Percentiles rank a stretch among this genome's conserved stretches.
phyloP scores from a whole-genome alignment of 768 basidiomycete genomes.

The Lactarius trivialis region DNA sequence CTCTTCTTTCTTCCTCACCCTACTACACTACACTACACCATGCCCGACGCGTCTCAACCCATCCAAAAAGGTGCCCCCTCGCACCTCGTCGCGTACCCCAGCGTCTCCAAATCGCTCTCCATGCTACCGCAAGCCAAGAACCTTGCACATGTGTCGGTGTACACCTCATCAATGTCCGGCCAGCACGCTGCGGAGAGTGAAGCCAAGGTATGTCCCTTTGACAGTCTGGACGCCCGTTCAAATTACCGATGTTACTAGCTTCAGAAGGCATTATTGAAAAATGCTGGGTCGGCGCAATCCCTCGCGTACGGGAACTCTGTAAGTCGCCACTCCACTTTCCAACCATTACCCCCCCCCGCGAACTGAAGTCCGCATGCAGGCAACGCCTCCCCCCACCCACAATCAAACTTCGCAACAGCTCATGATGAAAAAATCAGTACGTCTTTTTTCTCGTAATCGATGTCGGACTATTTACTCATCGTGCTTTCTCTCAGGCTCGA shows the following conservation, averaged over 20 bases:
- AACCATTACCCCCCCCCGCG: not conserved
- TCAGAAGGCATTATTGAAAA: slow-evolving; percentile 54
- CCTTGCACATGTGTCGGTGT: slow-evolving; percentile 57
- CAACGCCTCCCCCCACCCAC: slow-evolving; percentile 22
- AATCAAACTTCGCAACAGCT: slow-evolving; percentile 27
- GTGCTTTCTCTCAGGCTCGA: slow-evolving; percentile 16
- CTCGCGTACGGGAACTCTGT: slow-evolving; percentile 24
- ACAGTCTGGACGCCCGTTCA: not conserved
- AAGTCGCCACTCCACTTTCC: slow-evolving; percentile 10
- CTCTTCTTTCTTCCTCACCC: slow-evolving; percentile 5
- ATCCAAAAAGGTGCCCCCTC: slow-evolving; percentile 32
- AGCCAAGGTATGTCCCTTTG: slow-evolving; percentile 49
- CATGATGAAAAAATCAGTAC: slow-evolving; percentile 33
- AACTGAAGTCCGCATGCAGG: slow-evolving; percentile 18
- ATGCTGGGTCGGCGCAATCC: slow-evolving; percentile 29
- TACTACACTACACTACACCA: slow-evolving; percentile 27
- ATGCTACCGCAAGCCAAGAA: slow-evolving; percentile 67
- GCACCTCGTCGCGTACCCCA: slow-evolving; percentile 66
- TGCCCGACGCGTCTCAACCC: slow-evolving; percentile 36
- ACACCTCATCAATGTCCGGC: slow-evolving; percentile 58
- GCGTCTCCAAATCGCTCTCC: slow-evolving; percentile 60
- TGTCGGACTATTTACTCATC: not conserved
- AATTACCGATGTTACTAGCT: slow-evolving; percentile 38
- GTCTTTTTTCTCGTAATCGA: not conserved
- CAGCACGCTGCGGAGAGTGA: slow-evolving; percentile 65